These are phyloP conservation scores for Monosporascus sp. DNA, from an alignment of 2,329 filamentous ascomycete species.

Conservation along the genomic window DNA sequence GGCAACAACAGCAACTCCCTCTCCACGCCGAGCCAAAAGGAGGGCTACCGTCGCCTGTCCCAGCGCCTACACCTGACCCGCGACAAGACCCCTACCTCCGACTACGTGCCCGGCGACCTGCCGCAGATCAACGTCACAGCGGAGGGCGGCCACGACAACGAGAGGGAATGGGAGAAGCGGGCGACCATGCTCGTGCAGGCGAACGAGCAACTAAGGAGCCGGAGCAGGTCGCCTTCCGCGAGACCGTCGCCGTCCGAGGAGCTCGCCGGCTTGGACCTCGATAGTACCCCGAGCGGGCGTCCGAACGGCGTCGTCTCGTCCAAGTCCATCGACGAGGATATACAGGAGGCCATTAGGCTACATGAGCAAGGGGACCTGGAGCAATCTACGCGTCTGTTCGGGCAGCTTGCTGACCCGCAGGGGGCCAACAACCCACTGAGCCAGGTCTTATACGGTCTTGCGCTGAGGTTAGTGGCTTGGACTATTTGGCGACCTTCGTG, in stretches of 20 bases:
- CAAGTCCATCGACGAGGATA: slow-evolving; percentile 60
- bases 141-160: slow-evolving; percentile 41
- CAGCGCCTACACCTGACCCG: slow-evolving; percentile 64
- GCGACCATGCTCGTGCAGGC: slow-evolving; percentile 80
- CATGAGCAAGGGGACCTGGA: slow-evolving; percentile 81
- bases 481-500: not conserved
- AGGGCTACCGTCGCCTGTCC: slow-evolving; percentile 50
- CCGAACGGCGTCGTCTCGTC: slow-evolving; percentile 36
- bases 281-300: slow-evolving; percentile 11
- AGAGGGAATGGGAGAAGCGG: slow-evolving; percentile 86
- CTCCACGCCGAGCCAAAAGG: slow-evolving; percentile 10
- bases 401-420: slow-evolving; percentile 71
- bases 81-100: slow-evolving; percentile 49
- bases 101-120: slow-evolving; percentile 73
- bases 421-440: slow-evolving; percentile 89
- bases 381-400: slow-evolving; percentile 81
- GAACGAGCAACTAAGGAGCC: slow-evolving; percentile 40
- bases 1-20: slow-evolving; percentile 29
- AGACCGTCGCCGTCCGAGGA: slow-evolving; percentile 31
- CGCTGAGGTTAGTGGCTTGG: slow-evolving; percentile 61
- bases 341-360: slow-evolving; percentile 91
- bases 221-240: slow-evolving; percentile 27
- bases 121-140: slow-evolving; percentile 60
- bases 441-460: slow-evolving; percentile 92
- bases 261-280: slow-evolving; percentile 24